Evolutionary conservation across 139 green algal species (phyloP), one percentile per base, ranked within the genome.

Genomic region (Chlorella sp.): DNA sequence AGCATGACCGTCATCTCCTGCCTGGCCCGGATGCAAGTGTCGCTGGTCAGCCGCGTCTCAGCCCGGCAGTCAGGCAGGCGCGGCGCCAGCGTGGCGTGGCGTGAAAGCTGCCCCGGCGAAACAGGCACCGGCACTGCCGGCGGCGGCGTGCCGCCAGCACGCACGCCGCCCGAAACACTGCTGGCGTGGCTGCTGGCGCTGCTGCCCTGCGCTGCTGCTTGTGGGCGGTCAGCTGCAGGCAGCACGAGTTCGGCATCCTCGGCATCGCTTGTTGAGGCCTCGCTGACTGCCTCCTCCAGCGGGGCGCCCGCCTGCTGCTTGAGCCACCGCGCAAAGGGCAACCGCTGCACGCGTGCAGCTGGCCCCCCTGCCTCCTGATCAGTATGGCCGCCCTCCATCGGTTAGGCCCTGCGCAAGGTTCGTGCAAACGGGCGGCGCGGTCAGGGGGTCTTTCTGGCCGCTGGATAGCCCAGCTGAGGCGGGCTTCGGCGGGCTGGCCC

Each of bases 1-100:
- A 92, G 85, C 84, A 90, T 60, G 32, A 93, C 78, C 15, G 83
- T 88, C 73, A 88, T 91, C 37, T 93, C 88, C 53, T 93, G 91
- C 28, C 90, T 77, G 14, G 81, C 88, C 11, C 83, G 77, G 34
- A 22, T 76, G 61, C 37, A 79, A 3, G 37, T 42, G 18, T 81
- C 79, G 66, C 71, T 83, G 30, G 69, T 57, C 42, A 90, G 60
- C 48, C 88, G 77, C 64, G 48, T 84, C 88, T 92, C 91, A 4
- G 71, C 69, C 2, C 91, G 75, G 85, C 91, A 93, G 81, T 93
- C 91, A 15, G 88, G 69, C 42, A 88, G 85, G 69, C 69, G 85
- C 3, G 85, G 85, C 30, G 68, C 64, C 61, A 88, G 61, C 24
- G n/a, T 36, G 60, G 82, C 57, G 5, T 86, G 82, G 30, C 82